Conservation (phyloP, 495 filamentous ascomycete genomes). For the Trichocladium uniseriatum region DNA sequence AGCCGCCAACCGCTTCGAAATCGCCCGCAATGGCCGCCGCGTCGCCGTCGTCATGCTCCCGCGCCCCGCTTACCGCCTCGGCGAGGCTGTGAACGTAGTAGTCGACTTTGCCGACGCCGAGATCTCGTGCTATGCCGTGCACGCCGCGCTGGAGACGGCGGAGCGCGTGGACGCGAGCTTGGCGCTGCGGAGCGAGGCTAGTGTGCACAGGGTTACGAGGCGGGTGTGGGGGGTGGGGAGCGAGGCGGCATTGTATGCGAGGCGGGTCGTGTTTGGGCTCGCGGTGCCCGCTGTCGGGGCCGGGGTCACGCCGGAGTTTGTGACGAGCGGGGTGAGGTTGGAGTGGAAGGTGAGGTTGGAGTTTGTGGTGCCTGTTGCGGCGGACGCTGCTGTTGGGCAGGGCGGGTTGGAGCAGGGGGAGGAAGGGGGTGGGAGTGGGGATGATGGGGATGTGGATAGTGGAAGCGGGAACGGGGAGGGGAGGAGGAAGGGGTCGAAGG, state of each 20-base stretch:
- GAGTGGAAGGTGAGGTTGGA: slow-evolving; percentile 84
- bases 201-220: slow-evolving; percentile 75
- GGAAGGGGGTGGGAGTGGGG: slow-evolving; percentile 5
- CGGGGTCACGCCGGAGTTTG: slow-evolving; percentile 71
- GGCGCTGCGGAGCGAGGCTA: slow-evolving; percentile 74
- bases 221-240: slow-evolving; percentile 64
- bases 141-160: slow-evolving; percentile 64
- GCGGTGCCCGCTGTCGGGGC: slow-evolving; percentile 56
- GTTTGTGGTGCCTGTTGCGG: slow-evolving; percentile 59
- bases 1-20: slow-evolving; percentile 83
- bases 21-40: slow-evolving; percentile 74
- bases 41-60: slow-evolving; percentile 83
- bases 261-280: slow-evolving; percentile 67
- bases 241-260: slow-evolving; percentile 71
- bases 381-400: neutral
- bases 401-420: neutral
- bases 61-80: slow-evolving; percentile 83
- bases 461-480: neutral
- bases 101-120: slow-evolving; percentile 57
- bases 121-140: slow-evolving; percentile 68
- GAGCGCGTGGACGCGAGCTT: slow-evolving; percentile 70
- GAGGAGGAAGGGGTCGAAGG: neutral
- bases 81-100: slow-evolving; percentile 71
- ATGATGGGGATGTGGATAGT: slow-evolving; percentile 11
- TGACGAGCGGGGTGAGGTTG: slow-evolving; percentile 74